A percentile compares a stretch with the other conserved stretches of the same genome.
These are phyloP conservation scores for Abrus precatorius DNA, from an alignment of 306 rosid species.

Conservation along the genomic window DNA sequence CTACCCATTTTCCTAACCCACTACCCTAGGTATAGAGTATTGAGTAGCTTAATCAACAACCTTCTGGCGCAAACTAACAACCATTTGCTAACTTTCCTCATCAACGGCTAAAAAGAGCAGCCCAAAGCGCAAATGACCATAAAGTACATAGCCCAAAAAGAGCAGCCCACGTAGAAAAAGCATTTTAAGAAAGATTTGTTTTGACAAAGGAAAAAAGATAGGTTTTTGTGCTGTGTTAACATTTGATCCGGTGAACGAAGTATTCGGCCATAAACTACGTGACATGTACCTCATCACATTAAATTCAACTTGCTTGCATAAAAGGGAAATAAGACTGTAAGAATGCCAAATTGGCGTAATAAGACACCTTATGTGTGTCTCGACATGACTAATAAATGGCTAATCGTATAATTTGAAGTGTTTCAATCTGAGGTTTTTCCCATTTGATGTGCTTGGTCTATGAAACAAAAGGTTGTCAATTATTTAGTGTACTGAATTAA, in stretches of 20 bases:
- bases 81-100: too few species aligned
- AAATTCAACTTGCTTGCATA: background rate
- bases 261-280: background rate
- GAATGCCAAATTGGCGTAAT: background rate
- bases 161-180: background rate
- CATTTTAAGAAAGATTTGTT: background rate
- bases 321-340: background rate
- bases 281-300: background rate
- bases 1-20: too few species aligned
- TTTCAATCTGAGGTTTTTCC: too few species aligned
- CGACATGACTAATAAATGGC: background rate
- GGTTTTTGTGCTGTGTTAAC: background rate
- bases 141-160: background rate
- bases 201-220: too few species aligned
- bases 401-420: background rate
- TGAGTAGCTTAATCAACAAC: too few species aligned
- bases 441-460: background rate
- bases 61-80: too few species aligned
- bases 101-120: too few species aligned
- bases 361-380: background rate
- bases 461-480: background rate
- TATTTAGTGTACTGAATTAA: background rate
- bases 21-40: too few species aligned
- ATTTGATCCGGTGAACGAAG: background rate
- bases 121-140: background rate